Conservation (phyloP, 805 yeast genomes). For the Ogataea philodendri region DNA sequence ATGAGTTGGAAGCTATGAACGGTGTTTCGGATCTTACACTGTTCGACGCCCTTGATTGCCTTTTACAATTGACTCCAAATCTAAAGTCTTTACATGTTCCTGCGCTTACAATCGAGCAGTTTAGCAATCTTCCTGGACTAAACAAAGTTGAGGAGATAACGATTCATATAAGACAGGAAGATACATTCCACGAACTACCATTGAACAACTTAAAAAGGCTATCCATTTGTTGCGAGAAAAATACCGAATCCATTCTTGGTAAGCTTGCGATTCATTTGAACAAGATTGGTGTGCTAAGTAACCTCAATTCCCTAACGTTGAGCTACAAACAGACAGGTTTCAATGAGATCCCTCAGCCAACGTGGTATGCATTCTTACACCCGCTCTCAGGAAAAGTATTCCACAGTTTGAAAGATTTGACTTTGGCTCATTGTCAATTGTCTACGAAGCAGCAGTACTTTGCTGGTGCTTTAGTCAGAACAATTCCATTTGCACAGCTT, state of each 20-base stretch:
- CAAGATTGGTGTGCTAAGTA: constrained; percentile 5
- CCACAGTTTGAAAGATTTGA: constrained; percentile 17
- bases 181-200: constrained; percentile 3
- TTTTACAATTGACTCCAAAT: constrained; percentile 18
- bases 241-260: constrained; percentile 19
- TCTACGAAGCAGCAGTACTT: constrained; percentile 18
- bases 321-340: constrained; percentile 24
- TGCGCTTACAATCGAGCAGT: constrained; percentile 7
- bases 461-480: constrained; percentile 5
- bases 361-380: constrained; percentile 32
- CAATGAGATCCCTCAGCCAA: constrained; percentile 23
- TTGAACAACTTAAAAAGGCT: constrained; percentile 13
- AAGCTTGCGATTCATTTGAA: constrained; percentile 12
- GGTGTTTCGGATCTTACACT: constrained; percentile 1
- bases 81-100: constrained; percentile 15
- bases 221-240: constrained; percentile 23
- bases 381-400: constrained; percentile 3
- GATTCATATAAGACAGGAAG: constrained; percentile 8
- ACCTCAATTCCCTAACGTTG: constrained; percentile 19
- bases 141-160: constrained; percentile 10
- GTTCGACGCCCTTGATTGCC: constrained; percentile 19
- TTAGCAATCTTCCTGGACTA: constrained; percentile 2
- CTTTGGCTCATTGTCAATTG: constrained; percentile 27
- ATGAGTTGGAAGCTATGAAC: constrained; percentile 4
- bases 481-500: constrained; percentile 13